phyloP scores from a whole-genome alignment of 805 yeast genomes.

The Yamadazyma phyllophila region DNA sequence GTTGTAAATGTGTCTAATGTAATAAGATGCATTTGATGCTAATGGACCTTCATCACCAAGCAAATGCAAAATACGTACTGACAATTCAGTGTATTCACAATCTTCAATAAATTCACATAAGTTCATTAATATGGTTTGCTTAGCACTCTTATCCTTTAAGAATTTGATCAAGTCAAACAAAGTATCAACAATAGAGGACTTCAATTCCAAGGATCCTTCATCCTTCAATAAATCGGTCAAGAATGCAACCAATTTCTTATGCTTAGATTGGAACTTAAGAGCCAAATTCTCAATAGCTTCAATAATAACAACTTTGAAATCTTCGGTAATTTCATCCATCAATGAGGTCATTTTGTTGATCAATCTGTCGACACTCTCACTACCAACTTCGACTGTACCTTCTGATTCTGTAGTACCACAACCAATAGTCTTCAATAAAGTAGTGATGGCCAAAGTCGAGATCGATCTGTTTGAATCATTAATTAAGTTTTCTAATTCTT shows the following conservation, averaged over 20 bases:
- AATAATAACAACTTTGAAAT: conserved; percentile 89
- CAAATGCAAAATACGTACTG: conserved; percentile 88
- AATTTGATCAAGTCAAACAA: conserved; percentile 86
- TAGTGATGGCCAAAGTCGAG: conserved; percentile 96
- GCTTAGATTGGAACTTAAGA: conserved; percentile 88
- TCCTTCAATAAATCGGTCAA: conserved; percentile 82
- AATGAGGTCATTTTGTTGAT: conserved; percentile 83
- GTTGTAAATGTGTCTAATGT: conserved; percentile 94
- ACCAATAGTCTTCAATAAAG: conserved; percentile 91
- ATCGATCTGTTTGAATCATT: conserved; percentile 87
- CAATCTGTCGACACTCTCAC: conserved; percentile 77
- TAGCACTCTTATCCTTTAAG: conserved; percentile 67
- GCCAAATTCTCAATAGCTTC: conserved; percentile 94
- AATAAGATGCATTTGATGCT: conserved; percentile 80
- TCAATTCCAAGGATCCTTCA: conserved; percentile 85
- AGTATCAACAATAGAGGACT: conserved; percentile 87
- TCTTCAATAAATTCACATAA: conserved; percentile 97
- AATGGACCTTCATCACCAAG: conserved; percentile 94
- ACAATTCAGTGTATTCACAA: conserved; percentile 92
- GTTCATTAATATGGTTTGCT: conserved; percentile 79
- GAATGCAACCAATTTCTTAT: conserved; percentile 76
- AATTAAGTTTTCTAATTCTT: conserved; percentile 82
- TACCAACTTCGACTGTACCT: conserved; percentile 25
- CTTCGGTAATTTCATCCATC: conserved; percentile 93
- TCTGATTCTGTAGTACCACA: conserved; percentile 41